Evolutionary conservation across 2,329 filamentous ascomycete species (phyloP).

Genomic region (Fusarium marasasianum): DNA sequence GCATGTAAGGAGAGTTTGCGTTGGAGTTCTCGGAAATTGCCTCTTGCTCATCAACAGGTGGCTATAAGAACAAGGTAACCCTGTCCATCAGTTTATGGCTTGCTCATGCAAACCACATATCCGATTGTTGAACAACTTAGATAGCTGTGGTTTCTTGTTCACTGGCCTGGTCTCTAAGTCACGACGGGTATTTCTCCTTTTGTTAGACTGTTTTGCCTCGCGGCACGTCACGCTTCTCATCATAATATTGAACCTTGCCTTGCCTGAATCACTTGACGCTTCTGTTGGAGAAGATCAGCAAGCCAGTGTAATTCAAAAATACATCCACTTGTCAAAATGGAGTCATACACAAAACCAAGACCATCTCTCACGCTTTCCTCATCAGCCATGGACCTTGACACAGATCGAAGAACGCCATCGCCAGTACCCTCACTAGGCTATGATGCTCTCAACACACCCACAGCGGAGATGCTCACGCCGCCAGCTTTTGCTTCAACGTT

Average conservation of each 20-base stretch:
- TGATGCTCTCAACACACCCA: slow-evolving; percentile 29
- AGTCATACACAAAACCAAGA: slow-evolving; percentile 20
- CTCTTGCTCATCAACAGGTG: not conserved
- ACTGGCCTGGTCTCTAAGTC: slow-evolving; percentile 6
- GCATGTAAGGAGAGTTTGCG: slow-evolving; percentile 28
- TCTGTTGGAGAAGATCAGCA: not conserved
- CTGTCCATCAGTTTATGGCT: slow-evolving; percentile 14
- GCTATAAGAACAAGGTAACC: slow-evolving; percentile 33
- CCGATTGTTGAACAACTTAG: not conserved
- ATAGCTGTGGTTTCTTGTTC: slow-evolving; percentile 1
- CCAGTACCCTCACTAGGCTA: slow-evolving; percentile 32
- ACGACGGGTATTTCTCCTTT: slow-evolving; percentile 1
- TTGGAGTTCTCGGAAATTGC: slow-evolving; percentile 17
- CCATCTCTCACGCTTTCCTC: slow-evolving; percentile 26
- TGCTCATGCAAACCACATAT: slow-evolving; percentile 17
- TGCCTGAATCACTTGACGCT: slow-evolving; percentile 1
- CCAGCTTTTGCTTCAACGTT: slow-evolving; percentile 29
- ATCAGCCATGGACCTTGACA: slow-evolving; percentile 30
- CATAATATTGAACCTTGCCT: not conserved
- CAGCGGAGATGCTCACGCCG: slow-evolving; percentile 30
- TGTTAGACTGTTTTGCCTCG: slow-evolving; percentile 32
- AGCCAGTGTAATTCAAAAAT: not conserved
- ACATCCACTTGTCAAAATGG: slow-evolving; percentile 12
- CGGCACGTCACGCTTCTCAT: slow-evolving; percentile 4
- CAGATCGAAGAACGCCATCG: slow-evolving; percentile 27